These are phyloP conservation scores for Solanum pinnatisectum DNA, from an alignment of 257 asterid species.

Conservation along the genomic window DNA sequence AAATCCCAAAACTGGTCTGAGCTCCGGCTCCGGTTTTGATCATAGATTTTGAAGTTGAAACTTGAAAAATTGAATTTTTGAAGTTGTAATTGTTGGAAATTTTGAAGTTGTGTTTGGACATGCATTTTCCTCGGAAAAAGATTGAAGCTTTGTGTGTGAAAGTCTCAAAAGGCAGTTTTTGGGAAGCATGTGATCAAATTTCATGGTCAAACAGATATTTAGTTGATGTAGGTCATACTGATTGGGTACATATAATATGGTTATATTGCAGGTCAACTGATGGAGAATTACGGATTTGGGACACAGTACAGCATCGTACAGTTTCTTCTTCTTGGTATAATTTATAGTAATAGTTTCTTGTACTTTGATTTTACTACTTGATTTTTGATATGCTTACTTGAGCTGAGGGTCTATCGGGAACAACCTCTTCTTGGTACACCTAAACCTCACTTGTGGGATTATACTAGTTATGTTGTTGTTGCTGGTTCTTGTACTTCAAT, in stretches of 20 bases:
- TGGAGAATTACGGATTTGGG: constrained; percentile 92
- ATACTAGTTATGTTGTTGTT: neutral
- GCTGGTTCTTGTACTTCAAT: neutral
- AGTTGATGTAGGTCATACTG: no score
- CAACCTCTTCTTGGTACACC: neutral
- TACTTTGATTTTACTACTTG: neutral
- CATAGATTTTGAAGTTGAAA: neutral
- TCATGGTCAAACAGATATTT: neutral
- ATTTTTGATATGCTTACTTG: neutral
- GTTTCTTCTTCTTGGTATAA: constrained; percentile 62
- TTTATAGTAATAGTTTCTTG: neutral
- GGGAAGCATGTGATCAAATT: neutral
- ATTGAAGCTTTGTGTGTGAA: neutral
- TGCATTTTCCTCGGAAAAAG: neutral
- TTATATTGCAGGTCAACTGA: constrained; percentile 43
- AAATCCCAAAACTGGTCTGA: neutral
- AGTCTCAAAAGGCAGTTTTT: neutral
- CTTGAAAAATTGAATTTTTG: neutral
- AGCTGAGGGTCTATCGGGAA: neutral
- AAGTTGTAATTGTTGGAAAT: neutral
- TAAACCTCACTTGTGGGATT: neutral
- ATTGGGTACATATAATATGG: neutral
- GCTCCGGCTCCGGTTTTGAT: neutral
- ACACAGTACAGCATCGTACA: constrained; percentile 65
- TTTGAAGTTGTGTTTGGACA: neutral